phyloP scores from a whole-genome alignment of 1,284 basidiomycete species.

The Cutaneotrichosporon sp. region DNA sequence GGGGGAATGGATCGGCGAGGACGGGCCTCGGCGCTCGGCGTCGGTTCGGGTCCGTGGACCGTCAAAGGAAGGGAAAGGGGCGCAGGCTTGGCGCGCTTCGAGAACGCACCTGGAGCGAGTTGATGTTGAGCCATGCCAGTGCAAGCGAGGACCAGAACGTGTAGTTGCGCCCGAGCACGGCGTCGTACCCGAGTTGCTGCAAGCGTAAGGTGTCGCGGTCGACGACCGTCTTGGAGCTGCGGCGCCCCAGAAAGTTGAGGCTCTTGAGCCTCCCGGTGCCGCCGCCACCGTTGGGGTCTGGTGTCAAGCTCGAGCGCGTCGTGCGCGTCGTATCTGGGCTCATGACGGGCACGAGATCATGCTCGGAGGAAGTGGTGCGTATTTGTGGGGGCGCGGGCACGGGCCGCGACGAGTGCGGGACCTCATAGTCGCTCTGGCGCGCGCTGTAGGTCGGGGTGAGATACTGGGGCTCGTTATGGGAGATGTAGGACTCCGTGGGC shows the following conservation, averaged over 20 bases:
- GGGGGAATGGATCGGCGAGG: not conserved
- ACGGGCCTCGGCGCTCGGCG: not conserved
- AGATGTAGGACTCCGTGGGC: conserved; percentile 4
- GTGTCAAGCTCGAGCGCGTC: conserved; percentile 3
- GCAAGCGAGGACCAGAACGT: conserved; percentile 52
- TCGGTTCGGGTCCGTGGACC: not conserved
- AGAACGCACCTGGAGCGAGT: conserved; percentile 41
- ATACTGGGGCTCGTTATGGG: not conserved
- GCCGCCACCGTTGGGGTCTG: not conserved
- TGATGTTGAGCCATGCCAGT: conserved; percentile 49
- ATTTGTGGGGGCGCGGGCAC: conserved; percentile 37
- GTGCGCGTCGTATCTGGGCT: conserved; percentile 10
- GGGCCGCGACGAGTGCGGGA: conserved; percentile 38
- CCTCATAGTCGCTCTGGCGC: conserved; percentile 6
- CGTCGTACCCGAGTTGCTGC: conserved; percentile 50
- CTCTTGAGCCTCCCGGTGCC: conserved; percentile 4
- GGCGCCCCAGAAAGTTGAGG: conserved; percentile 10
- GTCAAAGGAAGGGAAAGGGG: not conserved
- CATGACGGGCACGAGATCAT: conserved; percentile 8
- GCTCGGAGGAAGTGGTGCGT: not conserved
- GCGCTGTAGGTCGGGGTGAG: not conserved
- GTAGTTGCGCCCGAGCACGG: conserved; percentile 51
- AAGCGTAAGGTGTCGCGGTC: conserved; percentile 46
- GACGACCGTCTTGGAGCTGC: conserved; percentile 23
- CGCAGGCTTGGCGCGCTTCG: not conserved